Percentiles rank a stretch among this genome's conserved stretches.
Conservation (phyloP, 2,329 filamentous ascomycete genomes). For the Fusarium sulawesiense region DNA sequence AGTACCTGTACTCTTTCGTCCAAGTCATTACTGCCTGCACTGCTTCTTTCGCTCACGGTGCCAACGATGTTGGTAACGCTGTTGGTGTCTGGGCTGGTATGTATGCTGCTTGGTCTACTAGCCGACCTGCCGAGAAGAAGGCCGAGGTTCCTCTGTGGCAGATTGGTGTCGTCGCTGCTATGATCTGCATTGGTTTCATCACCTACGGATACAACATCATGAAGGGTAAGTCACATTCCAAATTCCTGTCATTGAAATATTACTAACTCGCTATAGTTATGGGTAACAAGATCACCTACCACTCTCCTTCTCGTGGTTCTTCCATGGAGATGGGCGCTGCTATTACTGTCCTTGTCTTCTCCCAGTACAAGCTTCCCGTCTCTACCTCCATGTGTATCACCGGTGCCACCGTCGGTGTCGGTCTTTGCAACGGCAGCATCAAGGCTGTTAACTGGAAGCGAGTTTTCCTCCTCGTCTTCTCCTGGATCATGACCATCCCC, state of each 20-base stretch:
- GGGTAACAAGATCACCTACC: slow-evolving; percentile 84
- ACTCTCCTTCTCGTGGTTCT: slow-evolving; percentile 66
- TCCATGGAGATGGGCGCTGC: slow-evolving; percentile 86
- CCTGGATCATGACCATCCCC: slow-evolving; percentile 65
- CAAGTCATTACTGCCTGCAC: slow-evolving; percentile 76
- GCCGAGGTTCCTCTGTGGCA: slow-evolving; percentile 79
- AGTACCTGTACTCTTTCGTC: slow-evolving; percentile 75
- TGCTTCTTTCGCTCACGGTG: slow-evolving; percentile 79
- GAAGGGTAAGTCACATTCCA: slow-evolving; percentile 68
- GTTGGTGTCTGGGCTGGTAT: slow-evolving; percentile 77
- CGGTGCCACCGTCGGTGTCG: slow-evolving; percentile 81
- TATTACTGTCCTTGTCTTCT: slow-evolving; percentile 80
- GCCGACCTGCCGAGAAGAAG: slow-evolving; percentile 69
- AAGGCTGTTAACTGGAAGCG: slow-evolving; percentile 82
- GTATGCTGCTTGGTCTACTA: slow-evolving; percentile 74
- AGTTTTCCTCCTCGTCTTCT: slow-evolving; percentile 73
- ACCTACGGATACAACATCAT: slow-evolving; percentile 88
- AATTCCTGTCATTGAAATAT: neutral
- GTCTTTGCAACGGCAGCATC: slow-evolving; percentile 77
- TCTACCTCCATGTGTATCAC: slow-evolving; percentile 86
- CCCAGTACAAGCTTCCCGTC: slow-evolving; percentile 79
- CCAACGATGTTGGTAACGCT: slow-evolving; percentile 81
- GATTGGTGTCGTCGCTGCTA: slow-evolving; percentile 73
- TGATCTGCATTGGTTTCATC: slow-evolving; percentile 74
- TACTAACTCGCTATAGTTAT: slow-evolving; percentile 66